phyloP scores from a whole-genome alignment of 2,329 filamentous ascomycete genomes.

The Hirsutella rhossiliensis region DNA sequence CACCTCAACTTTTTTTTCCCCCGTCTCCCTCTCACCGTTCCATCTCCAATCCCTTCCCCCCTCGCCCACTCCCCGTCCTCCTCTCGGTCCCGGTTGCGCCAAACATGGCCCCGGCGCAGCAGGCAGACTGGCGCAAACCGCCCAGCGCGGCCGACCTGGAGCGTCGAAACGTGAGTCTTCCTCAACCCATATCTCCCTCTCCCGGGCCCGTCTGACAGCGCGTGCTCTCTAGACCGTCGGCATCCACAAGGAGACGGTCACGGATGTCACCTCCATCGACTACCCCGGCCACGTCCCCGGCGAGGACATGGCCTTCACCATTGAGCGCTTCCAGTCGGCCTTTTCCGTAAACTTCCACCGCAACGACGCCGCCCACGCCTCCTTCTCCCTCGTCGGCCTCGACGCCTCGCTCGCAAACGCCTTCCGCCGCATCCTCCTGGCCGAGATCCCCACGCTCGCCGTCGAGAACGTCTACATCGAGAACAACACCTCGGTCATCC shows the following conservation, averaged over 20 bases:
- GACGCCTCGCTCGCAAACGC: constrained; percentile 93
- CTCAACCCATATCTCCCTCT: neutral
- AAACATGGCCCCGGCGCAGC: constrained; percentile 19
- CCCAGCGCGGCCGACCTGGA: constrained; percentile 45
- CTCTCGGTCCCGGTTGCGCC: neutral
- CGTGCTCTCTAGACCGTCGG: constrained; percentile 55
- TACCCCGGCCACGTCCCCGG: constrained; percentile 85
- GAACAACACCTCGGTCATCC: constrained; percentile 96
- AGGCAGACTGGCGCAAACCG: constrained; percentile 21
- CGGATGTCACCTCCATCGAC: constrained; percentile 78
- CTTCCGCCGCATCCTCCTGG: constrained; percentile 89
- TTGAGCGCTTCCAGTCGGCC: constrained; percentile 57
- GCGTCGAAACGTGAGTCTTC: constrained; percentile 43
- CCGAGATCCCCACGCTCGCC: constrained; percentile 87
- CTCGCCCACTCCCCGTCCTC: neutral
- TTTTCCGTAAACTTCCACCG: constrained; percentile 75
- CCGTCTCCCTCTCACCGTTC: neutral
- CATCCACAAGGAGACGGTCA: constrained; percentile 83
- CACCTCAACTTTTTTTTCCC: neutral
- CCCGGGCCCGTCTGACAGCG: neutral
- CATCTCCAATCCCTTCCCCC: neutral
- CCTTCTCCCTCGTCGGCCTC: constrained; percentile 84
- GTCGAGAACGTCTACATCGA: constrained; percentile 88
- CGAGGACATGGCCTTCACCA: constrained; percentile 73
- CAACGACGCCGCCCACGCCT: constrained; percentile 63